Base-by-base conservation (phyloP, 169 alveolate genomes). In the Plasmodium inui region DNA sequence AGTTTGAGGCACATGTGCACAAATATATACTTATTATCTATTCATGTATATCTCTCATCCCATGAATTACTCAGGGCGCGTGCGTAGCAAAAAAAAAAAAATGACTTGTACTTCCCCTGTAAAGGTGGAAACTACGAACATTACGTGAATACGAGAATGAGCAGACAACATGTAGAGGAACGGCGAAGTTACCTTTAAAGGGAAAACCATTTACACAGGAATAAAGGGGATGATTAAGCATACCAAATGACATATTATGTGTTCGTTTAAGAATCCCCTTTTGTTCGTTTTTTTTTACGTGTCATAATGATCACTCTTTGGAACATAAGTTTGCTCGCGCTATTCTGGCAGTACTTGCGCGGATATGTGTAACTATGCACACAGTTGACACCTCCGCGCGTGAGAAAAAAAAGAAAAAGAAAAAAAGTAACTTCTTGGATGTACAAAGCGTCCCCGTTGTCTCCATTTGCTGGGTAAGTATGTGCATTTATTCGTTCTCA, bases 331-430 rank as follows among this genome's bases (percentile, higher is more conserved):
- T 76, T 17, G 17, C 83, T 76, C 83, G 70, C 34, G 44, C 61
- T 32, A 76, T 30, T 37, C 61, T 76, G n/a, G 83, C 61, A 76
- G 83, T n/a, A 76, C 83, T 17, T 34, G 4, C 28, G 61, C 44
- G 37, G 17, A 76, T 32, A n/a, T 67, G n/a, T 67, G 37, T 67
- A 67, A 26, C 41, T 67, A 5, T 67, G n/a, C 76, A 67, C 76
- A 67, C 17, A 67, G 30, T 17, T 34, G 12, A 76, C 37, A 22
- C 28, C n/a, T 37, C 30, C 28, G 57, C 34, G 28, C n/a, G 39
- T 28, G 32, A 22, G 26, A 61, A 55, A 67, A 55, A 34, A 46
- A 83, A 53, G 61, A 61, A 55, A 67, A 55, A n/a, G 4, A 17
- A 19, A 50, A 41, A 30, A 50, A 78, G 22, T 50, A 19, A 80